Percentiles rank a stretch among this genome's conserved stretches.
phyloP scores from a whole-genome alignment of 2,329 filamentous ascomycete species.

The Fusarium tupiense region DNA sequence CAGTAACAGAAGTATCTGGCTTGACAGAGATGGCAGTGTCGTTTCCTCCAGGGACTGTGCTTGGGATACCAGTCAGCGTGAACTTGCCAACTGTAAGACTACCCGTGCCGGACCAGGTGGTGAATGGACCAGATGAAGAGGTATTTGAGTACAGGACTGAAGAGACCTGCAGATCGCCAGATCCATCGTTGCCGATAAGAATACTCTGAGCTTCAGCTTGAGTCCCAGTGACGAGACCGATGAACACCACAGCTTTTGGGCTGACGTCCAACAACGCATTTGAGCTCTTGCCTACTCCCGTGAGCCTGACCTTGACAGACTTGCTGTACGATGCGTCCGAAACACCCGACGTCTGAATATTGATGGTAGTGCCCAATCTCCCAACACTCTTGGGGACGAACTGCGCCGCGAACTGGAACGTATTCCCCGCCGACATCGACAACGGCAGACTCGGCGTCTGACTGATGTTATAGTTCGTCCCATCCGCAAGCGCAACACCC shows the following conservation, averaged over 20 bases:
- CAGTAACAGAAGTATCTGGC: constrained; percentile 58
- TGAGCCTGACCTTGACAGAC: constrained; percentile 57
- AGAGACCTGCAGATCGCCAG: constrained; percentile 54
- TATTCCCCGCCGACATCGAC: constrained; percentile 47
- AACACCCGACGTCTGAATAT: constrained; percentile 59
- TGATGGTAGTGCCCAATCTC: constrained; percentile 57
- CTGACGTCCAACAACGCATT: constrained; percentile 57
- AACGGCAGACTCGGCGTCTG: constrained; percentile 47
- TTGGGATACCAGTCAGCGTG: constrained; percentile 58
- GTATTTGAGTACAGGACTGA: constrained; percentile 56
- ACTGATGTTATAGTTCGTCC: constrained; percentile 50
- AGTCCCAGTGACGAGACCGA: constrained; percentile 57
- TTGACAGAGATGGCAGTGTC: constrained; percentile 54
- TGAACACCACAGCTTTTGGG: constrained; percentile 60
- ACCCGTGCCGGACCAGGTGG: constrained; percentile 49
- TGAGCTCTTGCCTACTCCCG: constrained; percentile 59
- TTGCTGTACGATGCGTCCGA: constrained; percentile 55
- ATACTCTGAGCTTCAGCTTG: constrained; percentile 54
- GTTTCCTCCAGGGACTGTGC: constrained; percentile 52
- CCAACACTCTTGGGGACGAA: constrained; percentile 57
- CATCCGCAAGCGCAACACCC: constrained; percentile 47
- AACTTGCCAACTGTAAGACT: constrained; percentile 58
- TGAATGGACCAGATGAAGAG: constrained; percentile 57
- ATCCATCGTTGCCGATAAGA: constrained; percentile 61
- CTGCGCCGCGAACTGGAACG: constrained; percentile 54